These are phyloP conservation scores for Trichocomaceae sp. DNA, from an alignment of 2,329 filamentous ascomycete genomes.

Conservation along the genomic window DNA sequence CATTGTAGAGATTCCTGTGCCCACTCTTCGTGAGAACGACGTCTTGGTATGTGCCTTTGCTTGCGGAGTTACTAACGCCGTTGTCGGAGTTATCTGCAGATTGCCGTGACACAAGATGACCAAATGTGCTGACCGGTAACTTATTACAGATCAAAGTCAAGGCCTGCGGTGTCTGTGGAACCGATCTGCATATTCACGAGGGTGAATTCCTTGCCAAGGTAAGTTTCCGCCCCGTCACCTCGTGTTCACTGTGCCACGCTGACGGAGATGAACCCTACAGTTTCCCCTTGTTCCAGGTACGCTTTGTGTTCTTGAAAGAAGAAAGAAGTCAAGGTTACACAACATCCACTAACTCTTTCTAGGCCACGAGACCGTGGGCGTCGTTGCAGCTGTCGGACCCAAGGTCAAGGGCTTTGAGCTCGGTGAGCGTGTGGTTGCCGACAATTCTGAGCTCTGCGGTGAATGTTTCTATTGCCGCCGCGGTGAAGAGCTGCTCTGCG, in stretches of 20 bases:
- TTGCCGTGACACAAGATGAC: not conserved
- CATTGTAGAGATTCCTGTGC: slow-evolving; percentile 57
- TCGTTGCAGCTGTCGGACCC: slow-evolving; percentile 53
- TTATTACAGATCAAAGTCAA: slow-evolving; percentile 56
- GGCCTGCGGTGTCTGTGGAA: slow-evolving; percentile 58
- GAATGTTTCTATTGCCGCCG: slow-evolving; percentile 69
- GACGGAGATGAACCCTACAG: slow-evolving; percentile 24
- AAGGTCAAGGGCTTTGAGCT: slow-evolving; percentile 55
- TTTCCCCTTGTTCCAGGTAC: slow-evolving; percentile 58
- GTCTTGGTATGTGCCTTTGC: slow-evolving; percentile 41
- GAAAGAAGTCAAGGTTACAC: not conserved
- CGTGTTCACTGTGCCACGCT: not conserved
- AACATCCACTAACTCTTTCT: slow-evolving; percentile 9
- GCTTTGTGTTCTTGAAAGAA: slow-evolving; percentile 8
- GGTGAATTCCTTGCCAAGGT: slow-evolving; percentile 59
- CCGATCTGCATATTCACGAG: slow-evolving; percentile 52
- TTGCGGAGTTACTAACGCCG: not conserved
- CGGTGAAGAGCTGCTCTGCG: slow-evolving; percentile 61
- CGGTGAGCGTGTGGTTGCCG: slow-evolving; percentile 57
- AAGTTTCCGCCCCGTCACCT: slow-evolving; percentile 14
- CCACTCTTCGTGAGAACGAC: slow-evolving; percentile 54
- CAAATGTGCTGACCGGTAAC: not conserved
- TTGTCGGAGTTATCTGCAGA: not conserved
- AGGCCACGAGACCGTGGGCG: slow-evolving; percentile 63
- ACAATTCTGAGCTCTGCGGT: slow-evolving; percentile 55